Evolutionary conservation across 768 basidiomycete genomes (phyloP).

Genomic region (Boletus pseudo-olivaceus): DNA sequence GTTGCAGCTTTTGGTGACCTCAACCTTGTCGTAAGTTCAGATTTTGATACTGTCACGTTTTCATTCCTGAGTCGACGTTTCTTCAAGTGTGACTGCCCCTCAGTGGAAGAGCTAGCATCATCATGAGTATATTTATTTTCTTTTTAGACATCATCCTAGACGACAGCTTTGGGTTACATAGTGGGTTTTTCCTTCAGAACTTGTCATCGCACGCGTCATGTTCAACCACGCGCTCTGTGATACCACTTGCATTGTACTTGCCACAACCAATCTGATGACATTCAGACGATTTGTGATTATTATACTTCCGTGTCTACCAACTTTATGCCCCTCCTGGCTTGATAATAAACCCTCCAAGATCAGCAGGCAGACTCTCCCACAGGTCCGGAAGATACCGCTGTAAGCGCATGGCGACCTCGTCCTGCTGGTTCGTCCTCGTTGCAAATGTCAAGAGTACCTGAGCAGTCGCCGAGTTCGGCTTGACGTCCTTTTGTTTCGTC

Average conservation of each 20-base stretch:
- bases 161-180: slow-evolving; percentile 22
- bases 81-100: slow-evolving; percentile 76
- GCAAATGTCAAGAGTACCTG: slow-evolving; percentile 57
- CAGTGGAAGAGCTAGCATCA: slow-evolving; percentile 73
- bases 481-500: slow-evolving; percentile 37
- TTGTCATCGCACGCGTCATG: slow-evolving; percentile 39
- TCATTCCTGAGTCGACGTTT: slow-evolving; percentile 5
- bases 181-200: slow-evolving; percentile 50
- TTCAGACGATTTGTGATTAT: slow-evolving; percentile 12
- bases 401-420: slow-evolving; percentile 45
- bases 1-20: slow-evolving; percentile 83
- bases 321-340: slow-evolving; percentile 13
- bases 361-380: slow-evolving; percentile 29
- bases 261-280: slow-evolving; percentile 14
- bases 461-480: slow-evolving; percentile 48
- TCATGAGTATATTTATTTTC: slow-evolving; percentile 17
- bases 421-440: slow-evolving; percentile 38
- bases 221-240: slow-evolving; percentile 61
- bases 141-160: slow-evolving; percentile 23
- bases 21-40: slow-evolving; percentile 75
- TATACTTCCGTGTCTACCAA: slow-evolving; percentile 2
- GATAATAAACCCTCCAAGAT: slow-evolving; percentile 19
- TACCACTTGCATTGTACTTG: slow-evolving; percentile 27
- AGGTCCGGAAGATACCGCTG: slow-evolving; percentile 38
- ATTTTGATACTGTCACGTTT: neutral